A percentile compares a stretch with the other conserved stretches of the same genome.
phyloP scores from a whole-genome alignment of 2,329 filamentous ascomycete genomes.

The Cucurbitaria berberidis region DNA sequence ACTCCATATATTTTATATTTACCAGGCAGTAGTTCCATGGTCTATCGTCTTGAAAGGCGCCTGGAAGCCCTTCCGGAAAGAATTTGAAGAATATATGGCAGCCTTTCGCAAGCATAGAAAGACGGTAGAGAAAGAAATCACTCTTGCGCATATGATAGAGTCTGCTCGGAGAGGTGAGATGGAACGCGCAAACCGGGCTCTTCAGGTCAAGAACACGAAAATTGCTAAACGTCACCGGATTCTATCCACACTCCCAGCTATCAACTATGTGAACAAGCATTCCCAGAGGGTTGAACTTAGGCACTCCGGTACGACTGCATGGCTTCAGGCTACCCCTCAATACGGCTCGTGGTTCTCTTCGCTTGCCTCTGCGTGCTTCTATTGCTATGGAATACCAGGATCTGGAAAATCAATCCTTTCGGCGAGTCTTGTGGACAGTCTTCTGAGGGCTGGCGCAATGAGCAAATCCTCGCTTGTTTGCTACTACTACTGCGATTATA shows the following conservation, averaged over 20 bases:
- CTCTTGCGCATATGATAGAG: constrained; percentile 28
- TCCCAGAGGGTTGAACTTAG: constrained; percentile 1
- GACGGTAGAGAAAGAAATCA: constrained; percentile 23
- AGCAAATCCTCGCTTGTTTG: background rate
- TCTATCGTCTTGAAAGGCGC: constrained; percentile 14
- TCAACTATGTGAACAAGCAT: constrained; percentile 23
- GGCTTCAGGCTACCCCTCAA: constrained; percentile 9
- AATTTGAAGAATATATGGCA: constrained; percentile 21
- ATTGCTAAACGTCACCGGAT: constrained; percentile 9
- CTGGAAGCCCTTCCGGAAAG: constrained; percentile 24
- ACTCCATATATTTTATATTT: background rate
- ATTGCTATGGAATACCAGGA: constrained; percentile 30
- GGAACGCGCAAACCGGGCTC: constrained; percentile 15
- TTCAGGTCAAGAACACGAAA: constrained; percentile 17
- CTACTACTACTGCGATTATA: constrained; percentile 28
- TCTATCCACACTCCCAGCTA: constrained; percentile 9
- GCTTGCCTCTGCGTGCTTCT: constrained; percentile 14
- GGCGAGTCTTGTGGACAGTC: constrained; percentile 11
- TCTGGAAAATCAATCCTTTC: constrained; percentile 30
- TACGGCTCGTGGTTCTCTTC: constrained; percentile 12
- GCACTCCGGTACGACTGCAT: constrained; percentile 20
- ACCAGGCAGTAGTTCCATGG: constrained; percentile 10
- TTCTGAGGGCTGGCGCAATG: background rate
- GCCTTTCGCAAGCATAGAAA: constrained; percentile 22
- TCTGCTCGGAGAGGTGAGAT: constrained; percentile 11